Evolutionary conservation across 495 filamentous ascomycete species (phyloP), one percentile per base, ranked within the genome.

Genomic region (Aspergillus olivimuriae): DNA sequence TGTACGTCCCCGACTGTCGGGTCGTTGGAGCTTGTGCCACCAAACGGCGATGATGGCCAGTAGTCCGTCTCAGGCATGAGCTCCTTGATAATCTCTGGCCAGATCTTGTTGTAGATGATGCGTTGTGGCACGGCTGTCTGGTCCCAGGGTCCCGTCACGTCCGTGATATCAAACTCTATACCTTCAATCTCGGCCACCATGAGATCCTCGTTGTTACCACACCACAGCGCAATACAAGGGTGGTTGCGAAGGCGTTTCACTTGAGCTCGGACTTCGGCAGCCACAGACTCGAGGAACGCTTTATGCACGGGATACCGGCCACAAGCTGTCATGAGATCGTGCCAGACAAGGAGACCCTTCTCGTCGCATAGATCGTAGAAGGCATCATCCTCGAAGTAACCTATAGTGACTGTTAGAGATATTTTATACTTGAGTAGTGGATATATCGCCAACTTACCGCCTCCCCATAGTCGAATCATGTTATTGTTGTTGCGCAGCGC

Each of bases 401-500:
- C 36, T 39, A 14, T 9, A 18, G 24, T 5, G 24, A 6, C 11
- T 28, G 24, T 28, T 28, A 28, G 11, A 28, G 11, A 11, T 5
- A 28, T 6, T 28, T 6, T 28, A 28, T 28, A 11, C 5, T 28
- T 28, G 11, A 6, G 11, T 11, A 28, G 5, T 5, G 24, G 11
- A 11, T 6, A 28, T 5, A 28, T 5, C 19, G 11, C 19, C 9
- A 4, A 1, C 16, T 39, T 22, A 39, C 36, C 36, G 2, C 36
- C 36, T 6, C 36, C 36, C 36, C 36, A 39, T 4, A 39, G 36
- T 18, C 36, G 36, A 21, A 39, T 39, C 36, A 39, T 39, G 36
- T 39, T 39, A 21, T 39, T 39, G 36, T 39, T 39, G 16, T 39
- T 39, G 5, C 36, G 36, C 14, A 39, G 3, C 6, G 36, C 36